Conservation (phyloP, 192 early-diverging fungal species). For the Backusella tarrabulga region DNA sequence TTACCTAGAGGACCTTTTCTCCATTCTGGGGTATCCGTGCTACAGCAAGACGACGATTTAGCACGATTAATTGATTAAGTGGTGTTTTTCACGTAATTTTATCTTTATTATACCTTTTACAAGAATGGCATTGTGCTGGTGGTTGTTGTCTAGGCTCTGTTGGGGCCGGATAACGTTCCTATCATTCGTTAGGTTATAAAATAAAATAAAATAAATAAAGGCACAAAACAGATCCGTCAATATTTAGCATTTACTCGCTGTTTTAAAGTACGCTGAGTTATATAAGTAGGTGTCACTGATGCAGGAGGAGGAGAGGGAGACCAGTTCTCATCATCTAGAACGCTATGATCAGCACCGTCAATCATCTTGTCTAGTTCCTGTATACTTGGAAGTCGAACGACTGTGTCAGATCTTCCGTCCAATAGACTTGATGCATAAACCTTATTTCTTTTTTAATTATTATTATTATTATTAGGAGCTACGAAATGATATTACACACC, state of each 20-base stretch:
- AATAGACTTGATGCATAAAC: conserved; percentile 7
- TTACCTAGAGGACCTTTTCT: conserved; percentile 22
- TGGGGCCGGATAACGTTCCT: not conserved
- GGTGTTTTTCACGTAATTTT: not conserved
- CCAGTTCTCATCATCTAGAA: conserved; percentile 2
- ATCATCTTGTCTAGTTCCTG: conserved; percentile 12
- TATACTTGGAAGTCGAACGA: conserved; percentile 9
- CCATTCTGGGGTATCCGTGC: conserved; percentile 20
- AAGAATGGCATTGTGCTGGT: conserved; percentile 15
- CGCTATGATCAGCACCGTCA: not conserved
- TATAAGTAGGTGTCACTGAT: not conserved
- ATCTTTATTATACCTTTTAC: conserved; percentile 4
- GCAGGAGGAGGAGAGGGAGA: not conserved
- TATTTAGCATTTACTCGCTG: not conserved
- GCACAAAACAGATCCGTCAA: not conserved
- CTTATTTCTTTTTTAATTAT: conserved; percentile 3
- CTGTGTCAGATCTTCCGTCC: not conserved
- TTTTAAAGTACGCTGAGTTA: conserved; percentile 4
- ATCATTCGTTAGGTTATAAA: not conserved
- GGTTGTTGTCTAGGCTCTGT: not conserved
- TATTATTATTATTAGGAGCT: not conserved
- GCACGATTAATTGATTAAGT: not conserved
- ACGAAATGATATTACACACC: not conserved
- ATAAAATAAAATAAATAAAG: not conserved
- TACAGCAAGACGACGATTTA: not conserved